A percentile compares a stretch with the other conserved stretches of the same genome.
Conservation (phyloP, 805 yeast genomes). For the Pichia californica region DNA sequence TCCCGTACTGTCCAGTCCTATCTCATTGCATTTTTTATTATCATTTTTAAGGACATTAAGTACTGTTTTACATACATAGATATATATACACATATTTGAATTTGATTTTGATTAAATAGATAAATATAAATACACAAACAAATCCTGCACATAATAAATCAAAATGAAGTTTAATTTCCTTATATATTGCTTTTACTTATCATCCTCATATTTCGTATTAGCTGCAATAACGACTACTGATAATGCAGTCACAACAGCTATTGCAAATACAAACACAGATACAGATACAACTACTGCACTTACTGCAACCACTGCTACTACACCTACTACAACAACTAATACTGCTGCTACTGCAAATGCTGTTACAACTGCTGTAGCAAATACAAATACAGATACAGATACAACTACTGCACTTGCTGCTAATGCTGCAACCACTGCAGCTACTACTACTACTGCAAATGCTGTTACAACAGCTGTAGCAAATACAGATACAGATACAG, state of each 20-base stretch:
- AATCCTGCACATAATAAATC: too few species aligned
- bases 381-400: conserved; percentile 5
- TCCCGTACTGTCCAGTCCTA: too few species aligned
- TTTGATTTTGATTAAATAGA: too few species aligned
- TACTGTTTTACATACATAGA: too few species aligned
- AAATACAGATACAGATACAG: background rate
- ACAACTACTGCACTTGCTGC: conserved; percentile 12
- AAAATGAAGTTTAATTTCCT: too few species aligned
- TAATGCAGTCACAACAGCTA: conserved; percentile 3
- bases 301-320: background rate
- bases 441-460: conserved; percentile 1
- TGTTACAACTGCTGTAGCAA: conserved; percentile 5
- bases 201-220: too few species aligned
- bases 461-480: background rate
- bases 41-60: too few species aligned
- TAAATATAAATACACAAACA: too few species aligned
- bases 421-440: conserved; percentile 15
- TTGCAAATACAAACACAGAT: conserved; percentile 6
- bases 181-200: too few species aligned
- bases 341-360: conserved; percentile 1
- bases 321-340: conserved; percentile 4
- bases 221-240: too few species aligned
- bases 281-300: conserved; percentile 7
- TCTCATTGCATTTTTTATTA: too few species aligned
- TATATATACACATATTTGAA: too few species aligned